These are phyloP conservation scores for Sugiyamaella pinicola DNA, from an alignment of 1,139 yeast genomes.

Conservation along the genomic window DNA sequence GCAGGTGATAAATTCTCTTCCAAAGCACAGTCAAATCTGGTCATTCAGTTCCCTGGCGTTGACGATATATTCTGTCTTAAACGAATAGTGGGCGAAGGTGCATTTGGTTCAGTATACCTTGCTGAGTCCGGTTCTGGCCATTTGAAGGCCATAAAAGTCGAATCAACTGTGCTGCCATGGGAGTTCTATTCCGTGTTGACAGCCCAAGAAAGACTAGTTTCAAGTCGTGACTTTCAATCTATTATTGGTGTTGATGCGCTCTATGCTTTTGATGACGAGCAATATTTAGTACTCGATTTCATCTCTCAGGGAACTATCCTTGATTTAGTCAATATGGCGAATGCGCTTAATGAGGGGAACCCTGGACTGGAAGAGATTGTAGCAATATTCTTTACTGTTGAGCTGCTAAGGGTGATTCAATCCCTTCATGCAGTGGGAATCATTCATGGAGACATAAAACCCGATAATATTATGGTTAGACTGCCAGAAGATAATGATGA, in stretches of 20 bases:
- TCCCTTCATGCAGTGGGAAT: slow-evolving; percentile 64
- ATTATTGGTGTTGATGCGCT: slow-evolving; percentile 57
- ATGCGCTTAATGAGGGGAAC: slow-evolving; percentile 34
- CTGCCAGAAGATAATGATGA: slow-evolving; percentile 39
- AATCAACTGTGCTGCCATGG: slow-evolving; percentile 74
- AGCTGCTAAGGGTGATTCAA: slow-evolving; percentile 62
- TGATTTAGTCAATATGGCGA: slow-evolving; percentile 60
- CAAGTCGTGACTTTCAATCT: slow-evolving; percentile 42
- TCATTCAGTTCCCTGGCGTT: slow-evolving; percentile 28
- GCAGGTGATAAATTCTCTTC: slow-evolving; percentile 8
- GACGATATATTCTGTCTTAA: slow-evolving; percentile 35
- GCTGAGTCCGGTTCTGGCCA: slow-evolving; percentile 62
- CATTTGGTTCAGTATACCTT: slow-evolving; percentile 75
- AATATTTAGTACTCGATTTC: slow-evolving; percentile 71
- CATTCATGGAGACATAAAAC: slow-evolving; percentile 83
- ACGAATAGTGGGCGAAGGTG: slow-evolving; percentile 74
- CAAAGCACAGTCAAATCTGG: slow-evolving; percentile 12
- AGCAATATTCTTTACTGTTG: slow-evolving; percentile 64
- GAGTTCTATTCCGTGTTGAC: slow-evolving; percentile 66
- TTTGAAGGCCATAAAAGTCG: slow-evolving; percentile 70
- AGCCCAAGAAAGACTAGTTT: slow-evolving; percentile 34
- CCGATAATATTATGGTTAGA: slow-evolving; percentile 83
- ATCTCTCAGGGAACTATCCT: slow-evolving; percentile 72
- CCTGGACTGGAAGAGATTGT: slow-evolving; percentile 59
- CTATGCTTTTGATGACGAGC: slow-evolving; percentile 67